These are phyloP conservation scores for Penstemon newberryi DNA, from an alignment of 257 asterid genomes.

Conservation along the genomic window DNA sequence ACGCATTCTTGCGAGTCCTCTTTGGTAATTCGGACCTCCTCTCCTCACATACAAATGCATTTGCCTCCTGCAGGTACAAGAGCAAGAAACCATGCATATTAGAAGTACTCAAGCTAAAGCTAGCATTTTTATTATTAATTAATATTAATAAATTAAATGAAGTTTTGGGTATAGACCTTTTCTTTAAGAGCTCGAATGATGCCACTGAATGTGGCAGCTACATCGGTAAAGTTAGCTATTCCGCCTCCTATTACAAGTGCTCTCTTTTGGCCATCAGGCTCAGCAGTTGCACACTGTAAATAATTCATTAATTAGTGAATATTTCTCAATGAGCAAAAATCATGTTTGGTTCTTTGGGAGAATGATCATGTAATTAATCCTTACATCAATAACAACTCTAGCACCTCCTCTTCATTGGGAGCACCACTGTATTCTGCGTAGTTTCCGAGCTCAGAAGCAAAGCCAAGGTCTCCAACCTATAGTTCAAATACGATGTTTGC, in stretches of 20 bases:
- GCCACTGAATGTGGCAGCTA: constrained; percentile 90
- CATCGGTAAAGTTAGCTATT: constrained; percentile 93
- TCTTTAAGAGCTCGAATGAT: constrained; percentile 89
- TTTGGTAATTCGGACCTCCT: constrained; percentile 97
- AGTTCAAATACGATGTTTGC: background rate
- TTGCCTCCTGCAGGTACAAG: constrained; percentile 52
- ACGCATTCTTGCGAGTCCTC: constrained; percentile 89
- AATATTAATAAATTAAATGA: background rate
- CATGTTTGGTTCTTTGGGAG: no score
- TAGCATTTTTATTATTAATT: background rate
- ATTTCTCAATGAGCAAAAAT: no score
- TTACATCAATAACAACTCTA: constrained; percentile 91
- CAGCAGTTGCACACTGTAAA: constrained; percentile 89
- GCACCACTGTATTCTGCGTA: constrained; percentile 98
- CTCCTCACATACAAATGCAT: constrained; percentile 81
- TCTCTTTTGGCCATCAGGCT: constrained; percentile 82
- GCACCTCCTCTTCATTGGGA: constrained; percentile 97
- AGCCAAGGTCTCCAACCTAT: constrained; percentile 97
- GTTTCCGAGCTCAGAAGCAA: constrained; percentile 91
- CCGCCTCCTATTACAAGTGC: constrained; percentile 97
- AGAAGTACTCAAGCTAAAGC: background rate
- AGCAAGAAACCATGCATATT: background rate
- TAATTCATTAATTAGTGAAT: background rate
- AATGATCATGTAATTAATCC: constrained; percentile 15
- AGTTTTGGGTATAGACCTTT: constrained; percentile 46